Conservation (phyloP, 805 yeast species). For the Hanseniaspora opuntiae region DNA sequence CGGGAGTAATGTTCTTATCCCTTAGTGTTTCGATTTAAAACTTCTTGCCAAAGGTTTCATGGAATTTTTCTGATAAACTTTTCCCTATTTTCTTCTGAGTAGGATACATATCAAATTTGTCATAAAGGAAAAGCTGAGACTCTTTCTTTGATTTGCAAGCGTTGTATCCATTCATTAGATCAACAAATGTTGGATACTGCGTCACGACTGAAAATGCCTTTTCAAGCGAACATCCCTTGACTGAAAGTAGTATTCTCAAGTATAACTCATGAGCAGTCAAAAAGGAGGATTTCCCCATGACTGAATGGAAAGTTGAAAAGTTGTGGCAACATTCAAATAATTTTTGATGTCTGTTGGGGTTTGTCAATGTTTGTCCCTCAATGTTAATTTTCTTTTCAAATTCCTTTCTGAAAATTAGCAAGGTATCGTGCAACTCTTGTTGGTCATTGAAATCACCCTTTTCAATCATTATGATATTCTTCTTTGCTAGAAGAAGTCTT, state of each 20-base stretch:
- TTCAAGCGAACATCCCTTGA: slow-evolving; percentile 70
- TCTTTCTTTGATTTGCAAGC: slow-evolving; percentile 20
- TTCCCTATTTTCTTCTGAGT: slow-evolving; percentile 25
- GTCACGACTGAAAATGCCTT: slow-evolving; percentile 70
- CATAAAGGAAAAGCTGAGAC: slow-evolving; percentile 20
- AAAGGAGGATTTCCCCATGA: slow-evolving; percentile 56
- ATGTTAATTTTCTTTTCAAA: slow-evolving; percentile 25
- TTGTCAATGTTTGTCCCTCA: not conserved
- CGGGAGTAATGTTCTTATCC: not conserved
- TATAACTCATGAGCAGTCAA: slow-evolving; percentile 65
- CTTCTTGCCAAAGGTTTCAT: slow-evolving; percentile 18
- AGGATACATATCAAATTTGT: slow-evolving; percentile 22
- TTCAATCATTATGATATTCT: slow-evolving; percentile 35
- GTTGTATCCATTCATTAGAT: slow-evolving; percentile 28
- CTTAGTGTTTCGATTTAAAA: not conserved
- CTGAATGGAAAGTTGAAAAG: slow-evolving; percentile 45
- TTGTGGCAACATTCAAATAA: slow-evolving; percentile 32
- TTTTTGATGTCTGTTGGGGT: slow-evolving; percentile 11
- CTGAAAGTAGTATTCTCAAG: slow-evolving; percentile 60
- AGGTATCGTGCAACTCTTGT: slow-evolving; percentile 32
- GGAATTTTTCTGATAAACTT: slow-evolving; percentile 23
- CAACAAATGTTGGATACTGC: slow-evolving; percentile 54
- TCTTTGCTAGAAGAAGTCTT: slow-evolving; percentile 28
- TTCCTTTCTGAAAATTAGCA: slow-evolving; percentile 33
- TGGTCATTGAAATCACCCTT: slow-evolving; percentile 40